These are phyloP conservation scores for Acrocalymma vagum DNA, from an alignment of 2,329 filamentous ascomycete genomes.

Conservation along the genomic window DNA sequence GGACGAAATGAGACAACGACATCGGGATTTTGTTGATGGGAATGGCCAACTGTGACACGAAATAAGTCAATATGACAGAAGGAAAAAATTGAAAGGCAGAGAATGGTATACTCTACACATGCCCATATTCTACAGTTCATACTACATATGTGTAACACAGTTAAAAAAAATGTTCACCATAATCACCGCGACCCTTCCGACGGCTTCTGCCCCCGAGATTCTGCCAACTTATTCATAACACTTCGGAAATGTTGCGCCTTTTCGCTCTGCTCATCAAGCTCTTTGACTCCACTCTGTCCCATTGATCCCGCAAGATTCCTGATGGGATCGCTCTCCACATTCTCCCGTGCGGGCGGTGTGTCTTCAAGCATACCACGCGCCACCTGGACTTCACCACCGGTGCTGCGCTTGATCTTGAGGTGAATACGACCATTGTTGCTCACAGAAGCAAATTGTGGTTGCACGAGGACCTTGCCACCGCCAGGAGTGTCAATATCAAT, in stretches of 20 bases:
- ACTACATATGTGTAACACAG: too few relatives aligned
- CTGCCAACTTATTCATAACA: constrained; percentile 13
- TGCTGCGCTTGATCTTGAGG: constrained; percentile 30
- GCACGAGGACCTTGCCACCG: constrained; percentile 62
- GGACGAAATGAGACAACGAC: too few relatives aligned
- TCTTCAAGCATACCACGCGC: constrained; percentile 36
- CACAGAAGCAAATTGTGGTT: constrained; percentile 52
- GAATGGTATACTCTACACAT: too few relatives aligned
- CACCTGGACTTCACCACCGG: constrained; percentile 32
- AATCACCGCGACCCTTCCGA: too few relatives aligned
- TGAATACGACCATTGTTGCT: constrained; percentile 39
- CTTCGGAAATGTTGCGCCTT: constrained; percentile 21
- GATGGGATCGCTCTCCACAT: constrained; percentile 14
- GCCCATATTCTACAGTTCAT: too few relatives aligned
- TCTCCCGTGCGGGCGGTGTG: constrained; percentile 24
- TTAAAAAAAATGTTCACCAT: too few relatives aligned
- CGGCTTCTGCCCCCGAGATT: neutral
- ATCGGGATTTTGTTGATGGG: too few relatives aligned
- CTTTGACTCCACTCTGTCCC: constrained; percentile 22
- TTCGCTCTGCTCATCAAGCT: constrained; percentile 30
- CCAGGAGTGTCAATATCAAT: constrained; percentile 54
- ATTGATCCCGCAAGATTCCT: constrained; percentile 6
- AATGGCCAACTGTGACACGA: too few relatives aligned
- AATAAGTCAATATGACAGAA: too few relatives aligned
- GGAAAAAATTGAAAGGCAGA: too few relatives aligned